Conservation (phyloP, 2,329 filamentous ascomycete species). For the Lithohypha guttulata region DNA sequence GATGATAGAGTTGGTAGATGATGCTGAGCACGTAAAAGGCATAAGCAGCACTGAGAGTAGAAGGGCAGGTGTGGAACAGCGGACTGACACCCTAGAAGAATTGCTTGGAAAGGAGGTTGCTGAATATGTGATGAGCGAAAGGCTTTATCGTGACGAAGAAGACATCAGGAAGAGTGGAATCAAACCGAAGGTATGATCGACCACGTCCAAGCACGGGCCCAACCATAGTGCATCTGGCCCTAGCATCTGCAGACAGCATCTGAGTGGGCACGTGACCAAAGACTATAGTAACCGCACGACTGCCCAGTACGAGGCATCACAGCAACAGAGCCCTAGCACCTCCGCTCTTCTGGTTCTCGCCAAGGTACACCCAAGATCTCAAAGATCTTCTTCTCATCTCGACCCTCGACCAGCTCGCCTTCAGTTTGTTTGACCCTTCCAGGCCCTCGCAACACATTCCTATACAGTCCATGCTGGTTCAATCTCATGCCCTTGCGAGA, state of each 20-base stretch:
- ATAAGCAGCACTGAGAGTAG: constrained; percentile 36
- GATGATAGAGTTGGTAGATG: constrained; percentile 32
- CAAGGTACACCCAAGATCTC: constrained; percentile 72
- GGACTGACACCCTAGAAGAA: constrained; percentile 26
- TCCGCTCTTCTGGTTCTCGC: constrained; percentile 64
- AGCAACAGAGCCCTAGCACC: constrained; percentile 46
- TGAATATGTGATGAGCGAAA: constrained; percentile 13
- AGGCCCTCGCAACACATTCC: constrained; percentile 53
- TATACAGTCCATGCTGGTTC: constrained; percentile 73
- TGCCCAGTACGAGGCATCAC: background rate
- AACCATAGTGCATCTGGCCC: no score
- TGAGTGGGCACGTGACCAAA: background rate
- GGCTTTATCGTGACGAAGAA: background rate
- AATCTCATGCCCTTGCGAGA: constrained; percentile 71
- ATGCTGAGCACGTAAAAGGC: constrained; percentile 25
- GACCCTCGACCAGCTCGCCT: constrained; percentile 62
- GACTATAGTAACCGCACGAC: no score
- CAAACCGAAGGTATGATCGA: background rate
- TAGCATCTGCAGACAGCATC: background rate
- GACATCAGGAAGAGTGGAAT: background rate
- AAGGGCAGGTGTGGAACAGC: constrained; percentile 25
- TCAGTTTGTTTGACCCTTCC: constrained; percentile 51
- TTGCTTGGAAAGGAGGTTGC: constrained; percentile 24
- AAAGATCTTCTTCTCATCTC: constrained; percentile 70
- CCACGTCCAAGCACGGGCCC: no score